Evolutionary conservation across 768 basidiomycete genomes (phyloP).

Genomic region (Trametes punicea): DNA sequence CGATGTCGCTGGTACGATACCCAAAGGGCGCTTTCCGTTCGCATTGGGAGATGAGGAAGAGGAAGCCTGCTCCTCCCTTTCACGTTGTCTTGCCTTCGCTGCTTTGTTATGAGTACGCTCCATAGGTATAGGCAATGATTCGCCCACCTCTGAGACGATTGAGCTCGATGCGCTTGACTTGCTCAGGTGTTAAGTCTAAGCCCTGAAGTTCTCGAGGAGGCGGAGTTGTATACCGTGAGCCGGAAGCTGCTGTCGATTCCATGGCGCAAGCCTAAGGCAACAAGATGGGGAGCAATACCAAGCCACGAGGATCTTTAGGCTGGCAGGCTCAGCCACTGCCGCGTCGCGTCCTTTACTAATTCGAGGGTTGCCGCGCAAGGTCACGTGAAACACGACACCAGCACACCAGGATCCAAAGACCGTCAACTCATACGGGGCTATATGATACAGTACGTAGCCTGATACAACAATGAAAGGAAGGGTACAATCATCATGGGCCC

Average conservation of each 20-base stretch:
- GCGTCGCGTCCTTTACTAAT: slow-evolving; percentile 2
- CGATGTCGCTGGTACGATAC: slow-evolving; percentile 52
- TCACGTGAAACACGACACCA: neutral
- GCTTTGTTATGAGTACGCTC: slow-evolving; percentile 4
- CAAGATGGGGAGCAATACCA: too few relatives aligned
- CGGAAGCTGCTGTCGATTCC: slow-evolving; percentile 6
- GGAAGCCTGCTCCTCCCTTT: slow-evolving; percentile 53
- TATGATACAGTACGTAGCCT: neutral
- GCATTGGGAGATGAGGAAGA: slow-evolving; percentile 51
- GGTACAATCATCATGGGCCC: neutral
- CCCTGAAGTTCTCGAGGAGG: slow-evolving; percentile 30
- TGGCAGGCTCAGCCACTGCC: slow-evolving; percentile 2
- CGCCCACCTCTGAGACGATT: slow-evolving; percentile 70
- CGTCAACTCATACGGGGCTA: neutral
- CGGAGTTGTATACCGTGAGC: slow-evolving; percentile 33
- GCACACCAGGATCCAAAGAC: neutral
- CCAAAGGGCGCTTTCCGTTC: slow-evolving; percentile 76
- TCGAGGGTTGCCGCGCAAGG: neutral
- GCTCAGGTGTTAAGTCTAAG: slow-evolving; percentile 54
- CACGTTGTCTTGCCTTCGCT: slow-evolving; percentile 78
- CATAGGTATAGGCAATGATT: neutral
- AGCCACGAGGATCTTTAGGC: too few relatives aligned
- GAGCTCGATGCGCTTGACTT: slow-evolving; percentile 68
- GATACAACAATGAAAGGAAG: neutral
- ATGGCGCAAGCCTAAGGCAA: neutral